phyloP scores from a whole-genome alignment of 192 early-diverging fungal species.

The Coemansia sp. region DNA sequence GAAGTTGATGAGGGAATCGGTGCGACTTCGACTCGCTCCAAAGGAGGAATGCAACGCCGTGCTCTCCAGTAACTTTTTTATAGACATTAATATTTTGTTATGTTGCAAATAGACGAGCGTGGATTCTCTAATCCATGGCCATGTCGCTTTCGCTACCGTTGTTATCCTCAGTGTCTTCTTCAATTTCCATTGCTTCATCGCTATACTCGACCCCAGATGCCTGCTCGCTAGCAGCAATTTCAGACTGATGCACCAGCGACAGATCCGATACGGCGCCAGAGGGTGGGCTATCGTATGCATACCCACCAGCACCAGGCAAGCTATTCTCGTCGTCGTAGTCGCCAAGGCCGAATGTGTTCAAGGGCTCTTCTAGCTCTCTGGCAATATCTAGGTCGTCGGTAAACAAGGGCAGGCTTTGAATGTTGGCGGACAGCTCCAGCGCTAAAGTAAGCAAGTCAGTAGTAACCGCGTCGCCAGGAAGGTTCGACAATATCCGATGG shows the following conservation, averaged over 20 bases:
- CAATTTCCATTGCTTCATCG: slow-evolving; percentile 54
- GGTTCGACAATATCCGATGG: slow-evolving; percentile 30
- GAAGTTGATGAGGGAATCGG: slow-evolving; percentile 45
- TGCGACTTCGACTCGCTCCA: slow-evolving; percentile 21
- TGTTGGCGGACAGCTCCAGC: slow-evolving; percentile 31
- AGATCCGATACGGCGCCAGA: slow-evolving; percentile 2
- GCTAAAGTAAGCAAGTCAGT: slow-evolving; percentile 47
- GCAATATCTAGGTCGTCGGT: slow-evolving; percentile 3
- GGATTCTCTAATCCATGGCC: slow-evolving; percentile 35
- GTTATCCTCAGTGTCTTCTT: slow-evolving; percentile 31
- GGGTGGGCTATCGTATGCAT: neutral
- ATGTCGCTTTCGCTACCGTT: slow-evolving; percentile 37
- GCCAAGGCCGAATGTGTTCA: neutral
- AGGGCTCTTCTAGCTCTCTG: neutral
- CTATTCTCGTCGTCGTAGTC: neutral
- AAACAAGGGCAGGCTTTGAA: slow-evolving; percentile 1
- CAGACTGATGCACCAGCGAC: neutral
- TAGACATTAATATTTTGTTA: neutral
- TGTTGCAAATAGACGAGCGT: neutral
- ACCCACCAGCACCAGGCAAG: neutral
- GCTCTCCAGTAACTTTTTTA: slow-evolving; percentile 16
- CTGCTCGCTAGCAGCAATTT: slow-evolving; percentile 4
- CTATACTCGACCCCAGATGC: slow-evolving; percentile 24
- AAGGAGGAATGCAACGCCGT: slow-evolving; percentile 30
- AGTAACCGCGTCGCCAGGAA: slow-evolving; percentile 38